Evolutionary conservation across 2,329 filamentous ascomycete species (phyloP).

Genomic region (Apiospora rasikravindrae): DNA sequence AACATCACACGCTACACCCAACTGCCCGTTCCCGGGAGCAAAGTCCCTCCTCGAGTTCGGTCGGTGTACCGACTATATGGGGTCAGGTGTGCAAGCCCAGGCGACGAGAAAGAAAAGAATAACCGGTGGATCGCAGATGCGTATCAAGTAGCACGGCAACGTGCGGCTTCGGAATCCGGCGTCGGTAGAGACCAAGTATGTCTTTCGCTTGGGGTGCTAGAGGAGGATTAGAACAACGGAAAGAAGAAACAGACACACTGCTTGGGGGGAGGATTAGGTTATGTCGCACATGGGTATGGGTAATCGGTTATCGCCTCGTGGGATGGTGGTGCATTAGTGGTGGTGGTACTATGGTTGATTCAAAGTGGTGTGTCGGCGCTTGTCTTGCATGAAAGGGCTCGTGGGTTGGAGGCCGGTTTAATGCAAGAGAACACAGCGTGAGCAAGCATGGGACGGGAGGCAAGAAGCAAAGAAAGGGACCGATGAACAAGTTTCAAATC

Average conservation of each 20-base stretch:
- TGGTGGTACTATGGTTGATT: slow-evolving; percentile 38
- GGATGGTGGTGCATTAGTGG: slow-evolving; percentile 35
- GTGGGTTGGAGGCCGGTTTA: slow-evolving; percentile 31
- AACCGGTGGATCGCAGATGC: slow-evolving; percentile 30
- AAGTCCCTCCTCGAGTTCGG: slow-evolving; percentile 32
- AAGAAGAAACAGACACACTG: slow-evolving; percentile 17
- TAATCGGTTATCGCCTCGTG: slow-evolving; percentile 37
- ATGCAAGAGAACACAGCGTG: slow-evolving; percentile 33
- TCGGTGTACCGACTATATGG: slow-evolving; percentile 31
- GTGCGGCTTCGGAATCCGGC: slow-evolving; percentile 24
- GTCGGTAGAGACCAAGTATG: slow-evolving; percentile 18
- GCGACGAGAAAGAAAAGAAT: slow-evolving; percentile 29
- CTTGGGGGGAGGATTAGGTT: slow-evolving; percentile 22
- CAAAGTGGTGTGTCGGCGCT: slow-evolving; percentile 37
- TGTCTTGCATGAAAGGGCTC: slow-evolving; percentile 38
- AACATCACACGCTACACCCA: slow-evolving; percentile 49
- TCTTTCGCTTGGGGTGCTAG: slow-evolving; percentile 16
- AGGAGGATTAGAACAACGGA: slow-evolving; percentile 20
- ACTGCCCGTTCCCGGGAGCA: slow-evolving; percentile 45
- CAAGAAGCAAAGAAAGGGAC: slow-evolving; percentile 35
- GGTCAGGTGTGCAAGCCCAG: slow-evolving; percentile 25
- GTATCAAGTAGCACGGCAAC: slow-evolving; percentile 27
- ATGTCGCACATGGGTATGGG: slow-evolving; percentile 35
- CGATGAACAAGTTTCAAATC: slow-evolving; percentile 26
- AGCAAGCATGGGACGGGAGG: slow-evolving; percentile 35